phyloP scores from a whole-genome alignment of 2,329 filamentous ascomycete species.

The Verticillium nonalfalfae region DNA sequence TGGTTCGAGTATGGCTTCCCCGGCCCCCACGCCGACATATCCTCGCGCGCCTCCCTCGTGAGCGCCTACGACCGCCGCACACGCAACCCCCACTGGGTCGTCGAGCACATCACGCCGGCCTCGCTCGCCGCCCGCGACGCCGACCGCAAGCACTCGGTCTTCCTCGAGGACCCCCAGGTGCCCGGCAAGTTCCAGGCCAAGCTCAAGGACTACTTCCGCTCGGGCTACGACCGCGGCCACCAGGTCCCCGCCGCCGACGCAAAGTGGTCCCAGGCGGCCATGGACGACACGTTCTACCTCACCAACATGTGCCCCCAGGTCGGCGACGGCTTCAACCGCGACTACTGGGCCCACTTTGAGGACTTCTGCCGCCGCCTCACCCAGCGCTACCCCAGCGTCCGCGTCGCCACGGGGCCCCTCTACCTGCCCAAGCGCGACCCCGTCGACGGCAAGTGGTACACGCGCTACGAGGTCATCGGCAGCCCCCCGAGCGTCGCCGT shows the following conservation, averaged over 20 bases:
- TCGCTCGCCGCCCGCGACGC: slow-evolving; percentile 70
- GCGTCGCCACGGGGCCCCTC: slow-evolving; percentile 87
- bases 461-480: slow-evolving; percentile 93
- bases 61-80: slow-evolving; percentile 87
- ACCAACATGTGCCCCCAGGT: slow-evolving; percentile 99
- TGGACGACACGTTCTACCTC: slow-evolving; percentile 91
- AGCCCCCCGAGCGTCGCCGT: slow-evolving; percentile 90
- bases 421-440: slow-evolving; percentile 84
- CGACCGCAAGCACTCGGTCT: slow-evolving; percentile 78
- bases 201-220: slow-evolving; percentile 90
- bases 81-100: slow-evolving; percentile 90
- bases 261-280: slow-evolving; percentile 89
- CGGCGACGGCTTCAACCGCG: slow-evolving; percentile 94
- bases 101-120: slow-evolving; percentile 89
- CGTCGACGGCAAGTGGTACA: slow-evolving; percentile 87
- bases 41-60: slow-evolving; percentile 68
- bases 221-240: slow-evolving; percentile 91
- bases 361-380: slow-evolving; percentile 90
- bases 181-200: slow-evolving; percentile 84
- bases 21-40: slow-evolving; percentile 79
- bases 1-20: slow-evolving; percentile 88
- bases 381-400: slow-evolving; percentile 72
- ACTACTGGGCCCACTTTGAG: slow-evolving; percentile 99
- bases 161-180: slow-evolving; percentile 74
- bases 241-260: slow-evolving; percentile 95